These are phyloP conservation scores for Ocimum tenuiflorum DNA, from an alignment of 257 asterid species.

Conservation along the genomic window DNA sequence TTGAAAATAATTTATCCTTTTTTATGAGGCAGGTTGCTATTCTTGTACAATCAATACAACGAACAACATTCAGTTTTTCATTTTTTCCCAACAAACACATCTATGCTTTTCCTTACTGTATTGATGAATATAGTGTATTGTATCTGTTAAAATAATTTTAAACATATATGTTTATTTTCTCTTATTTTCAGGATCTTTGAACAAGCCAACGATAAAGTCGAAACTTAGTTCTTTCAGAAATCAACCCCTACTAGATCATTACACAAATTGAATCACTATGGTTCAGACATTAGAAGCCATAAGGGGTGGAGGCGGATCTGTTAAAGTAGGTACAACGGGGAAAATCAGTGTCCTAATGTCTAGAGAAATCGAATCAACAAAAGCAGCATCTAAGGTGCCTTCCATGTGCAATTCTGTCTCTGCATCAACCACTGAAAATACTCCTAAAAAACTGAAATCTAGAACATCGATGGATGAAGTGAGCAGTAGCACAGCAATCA, in stretches of 20 bases:
- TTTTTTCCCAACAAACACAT: background rate
- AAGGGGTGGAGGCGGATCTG: conserved; percentile 73
- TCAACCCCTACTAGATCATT: background rate
- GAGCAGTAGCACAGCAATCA: conserved; percentile 38
- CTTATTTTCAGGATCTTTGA: conserved; percentile 22
- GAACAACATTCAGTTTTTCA: background rate
- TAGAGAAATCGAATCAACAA: conserved; percentile 51
- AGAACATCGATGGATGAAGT: conserved; percentile 36
- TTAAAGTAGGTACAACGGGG: conserved; percentile 75
- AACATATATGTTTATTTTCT: conserved; percentile 11
- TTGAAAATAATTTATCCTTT: background rate
- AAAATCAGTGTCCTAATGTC: conserved; percentile 74
- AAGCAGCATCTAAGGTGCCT: conserved; percentile 31
- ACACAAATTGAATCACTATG: conserved; percentile 30
- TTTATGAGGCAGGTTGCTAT: background rate
- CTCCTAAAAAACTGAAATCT: conserved; percentile 32
- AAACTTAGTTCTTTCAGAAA: background rate
- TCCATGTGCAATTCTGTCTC: conserved; percentile 19
- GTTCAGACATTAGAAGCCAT: conserved; percentile 59
- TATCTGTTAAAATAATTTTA: background rate
- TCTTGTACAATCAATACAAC: background rate
- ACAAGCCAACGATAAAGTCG: background rate
- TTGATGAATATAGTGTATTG: background rate
- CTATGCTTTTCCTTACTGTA: background rate
- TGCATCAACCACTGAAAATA: conserved; percentile 16